These are phyloP conservation scores for Blakeslea trispora DNA, from an alignment of 371 early-diverging fungal genomes.

Conservation along the genomic window DNA sequence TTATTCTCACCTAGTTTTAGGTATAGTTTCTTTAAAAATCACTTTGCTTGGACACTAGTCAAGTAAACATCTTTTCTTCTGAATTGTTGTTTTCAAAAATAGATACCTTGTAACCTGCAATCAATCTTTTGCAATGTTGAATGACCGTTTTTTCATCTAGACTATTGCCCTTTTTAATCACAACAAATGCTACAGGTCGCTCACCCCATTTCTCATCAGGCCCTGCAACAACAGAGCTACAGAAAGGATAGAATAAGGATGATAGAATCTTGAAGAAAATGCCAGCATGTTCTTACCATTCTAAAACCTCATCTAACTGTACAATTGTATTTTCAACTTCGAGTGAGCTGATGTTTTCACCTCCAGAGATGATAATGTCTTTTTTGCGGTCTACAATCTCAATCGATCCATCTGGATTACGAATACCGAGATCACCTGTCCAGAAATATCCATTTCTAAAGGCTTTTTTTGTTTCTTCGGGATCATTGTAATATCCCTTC, in stretches of 20 bases:
- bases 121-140: constrained; percentile 42
- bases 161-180: constrained; percentile 42
- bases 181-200: constrained; percentile 66
- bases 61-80: too few species aligned
- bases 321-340: constrained; percentile 67
- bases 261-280: neutral
- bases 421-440: constrained; percentile 71
- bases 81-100: too few species aligned
- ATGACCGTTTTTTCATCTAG: constrained; percentile 40
- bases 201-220: constrained; percentile 76
- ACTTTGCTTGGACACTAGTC: too few species aligned
- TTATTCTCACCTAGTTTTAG: too few species aligned
- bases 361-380: constrained; percentile 76
- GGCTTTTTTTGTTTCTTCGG: constrained; percentile 63
- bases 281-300: constrained; percentile 42
- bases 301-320: constrained; percentile 57
- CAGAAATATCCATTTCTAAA: constrained; percentile 68
- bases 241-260: too few species aligned
- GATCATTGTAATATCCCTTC: constrained; percentile 57
- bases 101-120: constrained; percentile 59
- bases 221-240: constrained; percentile 58
- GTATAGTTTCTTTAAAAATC: too few species aligned
- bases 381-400: constrained; percentile 68
- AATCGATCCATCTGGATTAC: constrained; percentile 67
- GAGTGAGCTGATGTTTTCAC: constrained; percentile 74